Base-by-base conservation (phyloP, 176 grass and related monocot genomes). In the Thinopyrum elongatum region DNA sequence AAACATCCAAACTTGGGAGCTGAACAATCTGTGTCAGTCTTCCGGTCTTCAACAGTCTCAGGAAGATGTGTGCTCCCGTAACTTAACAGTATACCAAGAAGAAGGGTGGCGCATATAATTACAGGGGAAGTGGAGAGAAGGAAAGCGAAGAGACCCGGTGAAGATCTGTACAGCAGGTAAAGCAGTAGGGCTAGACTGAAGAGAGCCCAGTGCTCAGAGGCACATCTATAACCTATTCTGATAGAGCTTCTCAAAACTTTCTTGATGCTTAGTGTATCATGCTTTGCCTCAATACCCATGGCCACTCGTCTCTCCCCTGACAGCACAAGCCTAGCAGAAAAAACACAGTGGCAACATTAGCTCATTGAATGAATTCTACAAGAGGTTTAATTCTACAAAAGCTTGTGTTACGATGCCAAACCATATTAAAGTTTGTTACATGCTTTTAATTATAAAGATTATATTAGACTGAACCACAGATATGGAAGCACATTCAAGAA, bases 71-170 rank as follows among this genome's bases (percentile, higher is more conserved):
- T 76, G 81, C 71, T 81, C 74, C 92, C 90, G 41, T 86, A 84
- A 80, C 64, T 86, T 28, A 97, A 28, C 68, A 97, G 88, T 8
- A 71, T 76, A 21, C 86, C 92, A 63, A 97, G 92, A 38, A 97
- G 90, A 87, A 97, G 38, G 42, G 86, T 42, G 30, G 95, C 88
- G 33, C 92, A 97, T 80, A 94, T 51, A 74, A 94, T 83, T 60
- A 97, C 86, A 33, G 95, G 95, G 36, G 88, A 89, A 15, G 66
- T 30, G 30, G 90, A 89, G 0, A 97, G 44, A 51, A 97, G 21
- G 61, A 94, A 83, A 31, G 57, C 70, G 29, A 94, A 97, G 62
- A 94, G 70, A 25, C 84, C 83, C 41, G 88, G 92, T 10, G 84
- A 88, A 31, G 36, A 84, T 81, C 26, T 88, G 84, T 93, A 84